phyloP scores from a whole-genome alignment of 768 basidiomycete genomes.

The Pulveroboletus sp. region DNA sequence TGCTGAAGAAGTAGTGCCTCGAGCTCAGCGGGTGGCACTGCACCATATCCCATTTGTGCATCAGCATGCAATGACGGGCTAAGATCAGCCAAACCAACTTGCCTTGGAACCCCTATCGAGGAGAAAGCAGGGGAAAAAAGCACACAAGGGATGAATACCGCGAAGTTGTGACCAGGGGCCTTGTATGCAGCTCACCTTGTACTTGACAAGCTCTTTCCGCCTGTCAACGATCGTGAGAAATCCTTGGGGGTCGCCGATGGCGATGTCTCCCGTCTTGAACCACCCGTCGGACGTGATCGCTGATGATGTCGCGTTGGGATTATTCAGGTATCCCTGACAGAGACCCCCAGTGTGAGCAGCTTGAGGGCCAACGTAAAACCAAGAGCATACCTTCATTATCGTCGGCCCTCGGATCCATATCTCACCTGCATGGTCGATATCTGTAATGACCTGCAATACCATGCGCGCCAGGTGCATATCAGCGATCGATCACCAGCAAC shows the following conservation, averaged over 20 bases:
- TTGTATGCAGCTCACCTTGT: conserved; percentile 54
- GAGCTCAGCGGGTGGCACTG: conserved; percentile 84
- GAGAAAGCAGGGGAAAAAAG: not conserved
- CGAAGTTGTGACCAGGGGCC: not conserved
- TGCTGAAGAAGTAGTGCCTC: conserved; percentile 73
- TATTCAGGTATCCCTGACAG: conserved; percentile 69
- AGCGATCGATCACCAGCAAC: not conserved
- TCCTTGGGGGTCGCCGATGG: conserved; percentile 59
- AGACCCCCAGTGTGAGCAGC: not conserved
- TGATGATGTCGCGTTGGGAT: conserved; percentile 61
- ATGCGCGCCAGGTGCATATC: not conserved
- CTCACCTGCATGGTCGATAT: conserved; percentile 56
- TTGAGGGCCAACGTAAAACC: not conserved
- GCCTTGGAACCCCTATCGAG: conserved; percentile 69
- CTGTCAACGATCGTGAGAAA: conserved; percentile 73
- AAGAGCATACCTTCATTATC: conserved; percentile 65
- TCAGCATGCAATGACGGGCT: not conserved
- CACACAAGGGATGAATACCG: too few relatives aligned
- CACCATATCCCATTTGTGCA: not conserved
- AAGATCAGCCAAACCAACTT: conserved; percentile 1
- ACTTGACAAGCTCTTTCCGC: conserved; percentile 71
- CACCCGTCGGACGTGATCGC: conserved; percentile 70
- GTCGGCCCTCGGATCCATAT: conserved; percentile 76
- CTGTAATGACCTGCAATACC: conserved; percentile 21
- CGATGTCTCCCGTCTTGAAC: conserved; percentile 90